Percentiles rank a stretch among this genome's conserved stretches.
Conservation (phyloP, 2,329 filamentous ascomycete genomes). For the Orbilia blumenaviensis region DNA sequence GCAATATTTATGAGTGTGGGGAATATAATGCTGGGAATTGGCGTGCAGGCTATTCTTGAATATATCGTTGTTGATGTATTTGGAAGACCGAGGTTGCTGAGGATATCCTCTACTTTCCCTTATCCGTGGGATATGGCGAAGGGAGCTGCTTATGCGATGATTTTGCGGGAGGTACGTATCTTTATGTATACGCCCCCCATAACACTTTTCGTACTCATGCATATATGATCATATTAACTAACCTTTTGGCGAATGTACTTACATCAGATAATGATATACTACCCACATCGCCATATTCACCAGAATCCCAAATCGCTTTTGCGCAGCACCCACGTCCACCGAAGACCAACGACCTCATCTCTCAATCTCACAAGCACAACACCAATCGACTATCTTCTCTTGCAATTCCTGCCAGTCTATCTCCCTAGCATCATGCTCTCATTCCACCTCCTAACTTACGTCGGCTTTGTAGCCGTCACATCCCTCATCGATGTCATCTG, state of each 20-base stretch:
- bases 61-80: conserved; percentile 67
- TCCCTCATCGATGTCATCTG: conserved; percentile 74
- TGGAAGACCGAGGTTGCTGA: conserved; percentile 67
- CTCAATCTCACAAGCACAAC: conserved; percentile 75
- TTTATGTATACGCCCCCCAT: no score
- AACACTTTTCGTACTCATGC: no score
- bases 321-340: conserved; percentile 66
- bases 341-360: conserved; percentile 68
- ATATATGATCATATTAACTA: no score
- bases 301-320: conserved; percentile 61
- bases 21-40: conserved; percentile 68
- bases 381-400: conserved; percentile 71
- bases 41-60: conserved; percentile 68
- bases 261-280: conserved; percentile 72
- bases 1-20: conserved; percentile 67
- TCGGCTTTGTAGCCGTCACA: conserved; percentile 71
- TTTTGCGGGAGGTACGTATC: conserved; percentile 68
- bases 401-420: conserved; percentile 72
- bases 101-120: conserved; percentile 69
- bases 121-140: conserved; percentile 71
- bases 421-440: conserved; percentile 72
- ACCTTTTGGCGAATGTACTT: not conserved
- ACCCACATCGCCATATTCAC: conserved; percentile 76
- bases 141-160: conserved; percentile 66
- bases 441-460: conserved; percentile 77